Evolutionary conservation across 805 yeast species (phyloP).

Genomic region (Schwanniomyces yamadae): DNA sequence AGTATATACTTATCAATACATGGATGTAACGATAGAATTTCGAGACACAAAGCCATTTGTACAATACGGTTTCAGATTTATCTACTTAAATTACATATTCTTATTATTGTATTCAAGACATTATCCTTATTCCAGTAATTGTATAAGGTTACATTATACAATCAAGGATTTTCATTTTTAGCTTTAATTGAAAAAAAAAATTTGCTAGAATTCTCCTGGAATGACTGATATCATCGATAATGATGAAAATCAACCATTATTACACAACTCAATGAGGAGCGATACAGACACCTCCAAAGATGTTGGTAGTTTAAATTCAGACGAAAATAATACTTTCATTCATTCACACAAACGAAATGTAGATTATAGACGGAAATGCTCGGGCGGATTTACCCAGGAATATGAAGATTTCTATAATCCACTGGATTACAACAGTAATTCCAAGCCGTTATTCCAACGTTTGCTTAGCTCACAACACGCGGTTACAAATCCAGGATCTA

Average conservation of each 20-base stretch:
- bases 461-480: slow-evolving; percentile 27
- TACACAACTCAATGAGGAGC: not conserved
- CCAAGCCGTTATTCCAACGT: slow-evolving; percentile 26
- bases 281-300: not conserved
- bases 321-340: not conserved
- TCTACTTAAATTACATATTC: no score
- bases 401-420: not conserved
- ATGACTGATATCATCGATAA: not conserved
- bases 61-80: no score
- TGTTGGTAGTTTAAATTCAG: not conserved
- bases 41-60: no score
- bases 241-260: not conserved
- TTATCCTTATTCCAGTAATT: no score
- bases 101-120: no score
- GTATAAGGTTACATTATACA: no score
- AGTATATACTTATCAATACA: no score
- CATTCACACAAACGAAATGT: not conserved
- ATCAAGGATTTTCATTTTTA: no score
- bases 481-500: slow-evolving; percentile 29
- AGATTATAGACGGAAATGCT: not conserved
- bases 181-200: no score
- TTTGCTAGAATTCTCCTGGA: no score
- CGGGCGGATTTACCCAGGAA: not conserved
- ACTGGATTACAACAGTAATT: not conserved
- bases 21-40: no score